Percentiles rank a stretch among this genome's conserved stretches.
Evolutionary conservation across 2,329 filamentous ascomycete genomes (phyloP).

Genomic region (Botrytis squamosa): DNA sequence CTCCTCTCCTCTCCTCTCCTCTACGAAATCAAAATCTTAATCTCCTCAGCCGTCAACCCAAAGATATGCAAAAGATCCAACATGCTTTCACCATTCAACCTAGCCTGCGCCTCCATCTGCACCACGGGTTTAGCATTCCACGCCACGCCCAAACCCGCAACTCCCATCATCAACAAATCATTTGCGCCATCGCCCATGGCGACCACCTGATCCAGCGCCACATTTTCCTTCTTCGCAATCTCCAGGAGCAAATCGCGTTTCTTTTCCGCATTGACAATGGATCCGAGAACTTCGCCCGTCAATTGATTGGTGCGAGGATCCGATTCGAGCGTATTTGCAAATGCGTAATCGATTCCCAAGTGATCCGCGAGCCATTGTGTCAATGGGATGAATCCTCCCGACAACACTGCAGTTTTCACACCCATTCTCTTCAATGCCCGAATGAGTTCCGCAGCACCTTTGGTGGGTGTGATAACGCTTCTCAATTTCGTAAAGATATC

Average conservation of each 20-base stretch:
- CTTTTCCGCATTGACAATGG: constrained; percentile 73
- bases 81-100: constrained; percentile 69
- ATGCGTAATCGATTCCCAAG: constrained; percentile 82
- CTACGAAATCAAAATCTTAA: constrained; percentile 45
- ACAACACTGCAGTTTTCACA: constrained; percentile 85
- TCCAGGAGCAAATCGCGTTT: constrained; percentile 70
- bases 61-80: constrained; percentile 73
- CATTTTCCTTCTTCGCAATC: constrained; percentile 66
- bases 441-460: constrained; percentile 74
- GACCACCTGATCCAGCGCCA: constrained; percentile 65
- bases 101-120: constrained; percentile 71
- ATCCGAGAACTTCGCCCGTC: constrained; percentile 69
- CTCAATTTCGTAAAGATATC: constrained; percentile 78
- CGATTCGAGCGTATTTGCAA: constrained; percentile 79
- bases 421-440: constrained; percentile 73
- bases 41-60: constrained; percentile 67
- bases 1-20: neutral
- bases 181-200: constrained; percentile 82
- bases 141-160: constrained; percentile 73
- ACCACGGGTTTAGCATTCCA: constrained; percentile 84
- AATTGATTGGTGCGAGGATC: constrained; percentile 55
- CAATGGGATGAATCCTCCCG: constrained; percentile 86
- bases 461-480: constrained; percentile 73
- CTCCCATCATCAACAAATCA: constrained; percentile 75
- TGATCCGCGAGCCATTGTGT: constrained; percentile 81